These are phyloP conservation scores for Ciborinia camelliae DNA, from an alignment of 2,329 filamentous ascomycete species.

Conservation along the genomic window DNA sequence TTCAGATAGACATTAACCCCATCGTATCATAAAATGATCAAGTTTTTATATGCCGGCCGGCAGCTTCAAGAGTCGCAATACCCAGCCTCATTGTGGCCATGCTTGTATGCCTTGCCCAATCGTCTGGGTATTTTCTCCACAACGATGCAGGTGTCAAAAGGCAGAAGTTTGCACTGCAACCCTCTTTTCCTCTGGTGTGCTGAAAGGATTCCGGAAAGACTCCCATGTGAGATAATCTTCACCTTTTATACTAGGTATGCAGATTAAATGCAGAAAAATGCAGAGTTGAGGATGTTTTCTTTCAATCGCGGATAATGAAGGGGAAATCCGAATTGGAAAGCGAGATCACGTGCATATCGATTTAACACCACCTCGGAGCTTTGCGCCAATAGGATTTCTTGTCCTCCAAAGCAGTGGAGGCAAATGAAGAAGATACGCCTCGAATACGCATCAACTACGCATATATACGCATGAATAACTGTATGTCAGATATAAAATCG, in stretches of 20 bases:
- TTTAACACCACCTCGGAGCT: constrained; percentile 1
- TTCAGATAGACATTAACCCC: not conserved
- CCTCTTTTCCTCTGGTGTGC: not conserved
- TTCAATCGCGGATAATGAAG: constrained; percentile 5
- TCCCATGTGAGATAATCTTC: constrained; percentile 9
- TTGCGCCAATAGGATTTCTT: constrained; percentile 7
- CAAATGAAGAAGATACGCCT: constrained; percentile 7
- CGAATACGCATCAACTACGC: constrained; percentile 11
- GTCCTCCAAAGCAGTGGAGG: not conserved
- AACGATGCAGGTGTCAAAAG: constrained; percentile 13
- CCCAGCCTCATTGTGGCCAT: constrained; percentile 16
- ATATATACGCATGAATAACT: constrained; percentile 15
- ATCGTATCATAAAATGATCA: constrained; percentile 13
- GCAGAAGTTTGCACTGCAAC: constrained; percentile 3
- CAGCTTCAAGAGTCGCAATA: not conserved
- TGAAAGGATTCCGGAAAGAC: not conserved
- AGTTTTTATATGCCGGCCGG: constrained; percentile 11
- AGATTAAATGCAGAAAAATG: constrained; percentile 8
- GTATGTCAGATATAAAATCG: constrained; percentile 19
- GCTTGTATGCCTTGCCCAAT: constrained; percentile 7
- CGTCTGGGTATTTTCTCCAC: not conserved
- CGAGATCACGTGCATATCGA: not conserved
- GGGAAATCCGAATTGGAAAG: constrained; percentile 14
- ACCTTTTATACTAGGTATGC: constrained; percentile 1
- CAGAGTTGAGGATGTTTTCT: not conserved